phyloP scores from a whole-genome alignment of 2,329 filamentous ascomycete species.

The Ophiostoma ulmi region DNA sequence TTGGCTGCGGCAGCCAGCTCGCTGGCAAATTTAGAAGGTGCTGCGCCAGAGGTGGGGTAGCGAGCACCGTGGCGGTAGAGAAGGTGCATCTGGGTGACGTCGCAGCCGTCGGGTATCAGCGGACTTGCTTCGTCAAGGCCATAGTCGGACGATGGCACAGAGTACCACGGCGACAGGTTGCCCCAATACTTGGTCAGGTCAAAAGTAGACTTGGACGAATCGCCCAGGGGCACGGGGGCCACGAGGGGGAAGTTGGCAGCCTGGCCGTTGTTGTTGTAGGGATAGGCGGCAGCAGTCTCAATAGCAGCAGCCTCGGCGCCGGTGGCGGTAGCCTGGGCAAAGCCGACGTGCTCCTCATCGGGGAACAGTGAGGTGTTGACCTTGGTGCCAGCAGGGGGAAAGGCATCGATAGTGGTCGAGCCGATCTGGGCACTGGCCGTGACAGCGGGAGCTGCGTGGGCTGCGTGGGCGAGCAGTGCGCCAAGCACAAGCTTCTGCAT shows the following conservation, averaged over 20 bases:
- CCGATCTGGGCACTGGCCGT: not conserved
- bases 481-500: slow-evolving; percentile 11
- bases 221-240: slow-evolving; percentile 3
- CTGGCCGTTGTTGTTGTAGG: slow-evolving; percentile 13
- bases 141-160: not conserved
- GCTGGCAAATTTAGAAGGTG: not conserved
- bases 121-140: not conserved
- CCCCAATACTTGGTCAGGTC: slow-evolving; percentile 11
- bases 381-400: not conserved
- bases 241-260: slow-evolving; percentile 11
- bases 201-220: not conserved
- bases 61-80: slow-evolving; percentile 9
- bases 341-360: slow-evolving; percentile 5
- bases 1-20: not conserved
- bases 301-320: slow-evolving; percentile 3
- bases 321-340: not conserved
- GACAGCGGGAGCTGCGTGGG: not conserved
- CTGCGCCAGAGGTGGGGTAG: not conserved
- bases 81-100: slow-evolving; percentile 10
- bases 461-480: slow-evolving; percentile 4
- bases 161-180: slow-evolving; percentile 8
- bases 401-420: not conserved
- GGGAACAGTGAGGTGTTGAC: slow-evolving; percentile 8
- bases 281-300: not conserved
- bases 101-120: not conserved